Conservation (phyloP, 2,329 filamentous ascomycete genomes). For the Pyrenophora seminiperda region DNA sequence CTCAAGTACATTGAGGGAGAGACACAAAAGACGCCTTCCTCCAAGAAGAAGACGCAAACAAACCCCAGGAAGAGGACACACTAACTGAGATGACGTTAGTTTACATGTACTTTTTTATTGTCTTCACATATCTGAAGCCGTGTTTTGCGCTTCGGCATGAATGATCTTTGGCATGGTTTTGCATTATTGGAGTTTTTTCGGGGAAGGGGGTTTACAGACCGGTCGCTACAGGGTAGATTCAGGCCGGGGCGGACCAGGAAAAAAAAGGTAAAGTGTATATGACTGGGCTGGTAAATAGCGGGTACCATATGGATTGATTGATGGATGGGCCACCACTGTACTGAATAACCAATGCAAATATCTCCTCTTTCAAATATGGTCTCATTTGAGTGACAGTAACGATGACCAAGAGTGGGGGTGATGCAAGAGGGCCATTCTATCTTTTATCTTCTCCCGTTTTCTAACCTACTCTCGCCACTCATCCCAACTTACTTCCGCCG, state of each 20-base stretch:
- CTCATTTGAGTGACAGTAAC: too few species aligned
- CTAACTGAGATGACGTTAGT: neutral
- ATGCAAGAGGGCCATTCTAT: too few species aligned
- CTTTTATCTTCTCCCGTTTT: too few species aligned
- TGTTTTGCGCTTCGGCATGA: neutral
- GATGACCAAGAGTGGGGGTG: too few species aligned
- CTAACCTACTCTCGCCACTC: too few species aligned
- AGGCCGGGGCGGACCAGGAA: neutral
- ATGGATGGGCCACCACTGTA: conserved; percentile 14
- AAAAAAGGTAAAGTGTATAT: neutral
- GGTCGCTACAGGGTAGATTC: neutral
- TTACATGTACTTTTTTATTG: neutral
- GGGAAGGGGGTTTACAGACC: neutral
- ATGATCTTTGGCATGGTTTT: neutral
- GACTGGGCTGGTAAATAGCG: neutral
- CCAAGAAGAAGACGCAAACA: conserved; percentile 51
- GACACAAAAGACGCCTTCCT: conserved; percentile 47
- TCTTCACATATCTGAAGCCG: neutral
- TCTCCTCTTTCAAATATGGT: conserved; percentile 11
- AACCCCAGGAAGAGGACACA: conserved; percentile 50
- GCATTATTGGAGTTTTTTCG: neutral
- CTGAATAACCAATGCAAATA: conserved; percentile 17
- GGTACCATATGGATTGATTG: neutral
- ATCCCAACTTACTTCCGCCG: too few species aligned
- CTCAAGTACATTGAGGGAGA: conserved; percentile 90